Evolutionary conservation across 2,329 filamentous ascomycete genomes (phyloP), one percentile per base, ranked within the genome.

Genomic region (Phialemonium atrogriseum): DNA sequence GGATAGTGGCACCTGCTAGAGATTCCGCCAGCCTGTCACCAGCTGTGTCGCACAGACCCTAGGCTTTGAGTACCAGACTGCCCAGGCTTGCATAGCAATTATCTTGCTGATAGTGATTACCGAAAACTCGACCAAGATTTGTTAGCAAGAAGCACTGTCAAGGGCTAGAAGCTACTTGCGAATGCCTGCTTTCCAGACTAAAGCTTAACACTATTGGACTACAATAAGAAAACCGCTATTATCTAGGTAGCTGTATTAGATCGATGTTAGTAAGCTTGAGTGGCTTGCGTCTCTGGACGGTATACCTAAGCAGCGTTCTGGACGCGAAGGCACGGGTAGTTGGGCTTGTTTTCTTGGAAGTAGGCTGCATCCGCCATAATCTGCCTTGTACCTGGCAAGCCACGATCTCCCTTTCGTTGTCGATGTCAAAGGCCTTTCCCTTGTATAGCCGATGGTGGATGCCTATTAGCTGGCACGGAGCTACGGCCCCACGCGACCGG

Each of bases 301-400:
- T 25, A 14, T 25, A 12, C 7, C 15, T 11, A 14, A 7, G 7
- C 7, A 11, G 24, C 24, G 15, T 12, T 12, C 15, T 25, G 24
- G 24, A 25, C 24, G 11, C 24, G 24, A n/a, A n/a, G 24, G 24
- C 24, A 12, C 24, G n/a, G 8, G 24, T 11, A 30, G 28, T 30
- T 23, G 3, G 28, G 17, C 28, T 21, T 30, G 19, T 23, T 21
- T 19, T 30, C 28, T 11, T 30, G 6, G 28, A 23, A 30, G 4
- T 11, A 25, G 24, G n/a, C n/a, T n/a, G n/a, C n/a, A n/a, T 25
- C 24, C n/a, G 15, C 24, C 24, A 25, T 25, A 12, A 25, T 25
- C n/a, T 25, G 7, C 24, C 24, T 7, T 25, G 11, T 7, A 25
- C 24, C 11, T 25, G 24, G 11, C 8, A 25, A 14, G 24, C 24